Evolutionary conservation across 805 yeast species (phyloP), one percentile per base, ranked within the genome.

Genomic region (Yamadazyma olivae): DNA sequence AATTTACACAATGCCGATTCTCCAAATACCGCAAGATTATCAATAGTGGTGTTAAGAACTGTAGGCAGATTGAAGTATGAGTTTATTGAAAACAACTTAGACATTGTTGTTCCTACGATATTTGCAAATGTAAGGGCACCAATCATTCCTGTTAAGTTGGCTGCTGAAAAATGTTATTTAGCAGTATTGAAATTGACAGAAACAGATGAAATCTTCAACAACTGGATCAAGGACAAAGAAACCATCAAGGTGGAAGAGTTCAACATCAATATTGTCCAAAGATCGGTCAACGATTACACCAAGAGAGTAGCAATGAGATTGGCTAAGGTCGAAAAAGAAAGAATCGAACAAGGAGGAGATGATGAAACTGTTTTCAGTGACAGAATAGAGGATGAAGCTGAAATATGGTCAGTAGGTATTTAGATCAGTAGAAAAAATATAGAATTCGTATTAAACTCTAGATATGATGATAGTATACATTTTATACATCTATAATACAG

Each of bases 341-440:
- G 95, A 69, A 73, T 88, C 19, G 83, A 75, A 15, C 93, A 88
- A 10, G 96, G 96, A 40, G 96, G 96, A 45, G 96, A 87, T 54
- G 84, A 71, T 12, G 95, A 87, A 51, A 75, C 91, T 0, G 78
- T 87, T 74, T 84, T 74, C 55, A 78, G 89, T 44, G 97, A 90
- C 56, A 75, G 86, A 51, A 75, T 75, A 50, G 97, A 89, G 62
- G 96, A 90, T 57, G 93, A 83, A 53, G 64, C 60, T 33, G 96
- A 90, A 58, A 80, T 89, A 18, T 88, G 95, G 96, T 81, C 91
- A 4, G 81, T 86, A 48, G 93, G 95, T 35, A 17, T 32, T 31
- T 35, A 28, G 30, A n/a, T n/a, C n/a, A n/a, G n/a, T n/a, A n/a
- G n/a, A 17, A 21, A 12, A 16, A 6, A 28, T n/a, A 16, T 28